These are phyloP conservation scores for Andrographis paniculata DNA, from an alignment of 305 asterid species.

Conservation along the genomic window DNA sequence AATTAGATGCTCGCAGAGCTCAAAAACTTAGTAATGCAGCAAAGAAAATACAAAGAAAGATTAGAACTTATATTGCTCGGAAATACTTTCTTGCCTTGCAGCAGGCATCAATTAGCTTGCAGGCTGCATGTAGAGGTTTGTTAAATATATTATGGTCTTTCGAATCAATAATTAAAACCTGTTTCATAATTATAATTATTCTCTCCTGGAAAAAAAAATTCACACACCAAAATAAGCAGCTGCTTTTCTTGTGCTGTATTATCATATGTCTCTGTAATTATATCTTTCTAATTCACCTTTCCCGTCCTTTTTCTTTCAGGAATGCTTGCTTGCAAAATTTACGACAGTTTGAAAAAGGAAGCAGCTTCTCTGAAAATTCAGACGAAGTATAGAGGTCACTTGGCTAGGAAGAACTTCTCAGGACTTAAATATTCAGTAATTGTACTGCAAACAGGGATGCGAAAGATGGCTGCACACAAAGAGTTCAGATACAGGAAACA, in stretches of 20 bases:
- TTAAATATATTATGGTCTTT: slow-evolving; percentile 6
- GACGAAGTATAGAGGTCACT: slow-evolving; percentile 62
- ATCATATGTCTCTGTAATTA: slow-evolving; percentile 3
- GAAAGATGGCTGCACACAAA: slow-evolving; percentile 67
- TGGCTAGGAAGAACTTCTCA: slow-evolving; percentile 48
- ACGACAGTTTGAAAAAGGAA: slow-evolving; percentile 46
- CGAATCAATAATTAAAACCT: slow-evolving; percentile 11
- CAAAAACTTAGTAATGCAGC: slow-evolving; percentile 66
- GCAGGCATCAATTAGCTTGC: slow-evolving; percentile 56
- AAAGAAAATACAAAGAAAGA: slow-evolving; percentile 66
- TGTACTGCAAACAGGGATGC: slow-evolving; percentile 62
- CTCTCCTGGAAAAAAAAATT: slow-evolving; percentile 1
- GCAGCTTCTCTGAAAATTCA: slow-evolving; percentile 75
- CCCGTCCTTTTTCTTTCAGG: slow-evolving; percentile 37
- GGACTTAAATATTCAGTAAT: slow-evolving; percentile 46
- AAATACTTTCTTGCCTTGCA: slow-evolving; percentile 67
- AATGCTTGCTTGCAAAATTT: slow-evolving; percentile 58
- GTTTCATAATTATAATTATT: neutral
- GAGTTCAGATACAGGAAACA: slow-evolving; percentile 54
- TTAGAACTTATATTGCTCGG: slow-evolving; percentile 60
- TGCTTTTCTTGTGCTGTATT: neutral
- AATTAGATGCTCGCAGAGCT: slow-evolving; percentile 84
- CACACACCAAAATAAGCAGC: neutral
- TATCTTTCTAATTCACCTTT: slow-evolving; percentile 13
- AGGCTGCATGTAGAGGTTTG: slow-evolving; percentile 81